Base-by-base conservation (phyloP, 2,329 filamentous ascomycete genomes). In the Paraconiothyrium sp. region DNA sequence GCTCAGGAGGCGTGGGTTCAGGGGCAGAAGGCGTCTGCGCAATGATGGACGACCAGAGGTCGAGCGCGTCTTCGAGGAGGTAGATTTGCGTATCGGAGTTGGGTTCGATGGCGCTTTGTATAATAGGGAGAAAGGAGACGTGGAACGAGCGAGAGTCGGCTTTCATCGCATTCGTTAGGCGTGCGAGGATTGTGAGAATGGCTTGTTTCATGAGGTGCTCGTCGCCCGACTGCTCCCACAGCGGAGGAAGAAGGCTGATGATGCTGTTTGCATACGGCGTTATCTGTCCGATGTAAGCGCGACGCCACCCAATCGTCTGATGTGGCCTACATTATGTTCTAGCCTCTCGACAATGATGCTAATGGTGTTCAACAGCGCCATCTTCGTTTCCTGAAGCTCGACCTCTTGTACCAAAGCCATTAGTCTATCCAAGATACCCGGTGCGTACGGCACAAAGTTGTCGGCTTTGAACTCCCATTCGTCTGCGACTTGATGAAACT, bases 171-270 rank as follows among this genome's bases (percentile, higher is more conserved):
- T 89, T 89, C n/a, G 97, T 92, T 14, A 99, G 84, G 2, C 93
- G 90, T 1, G 92, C 86, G 55, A 98, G 88, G 43, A 98, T 90
- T 2, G 91, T 92, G 60, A 98, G 86, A 56, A 98, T 93, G 1
- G 93, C 89, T 79, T 97, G 94, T 78, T 98, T 98, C 84, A 97
- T 91, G 77, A 98, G 88, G 79, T 93, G 92, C 72, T 95, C 92
- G 62, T 97, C 91, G 0, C 90, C 92, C 2, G 92, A 93, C 55
- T 90, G 88, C 62, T 92, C 89, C 95, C 95, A 99, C 0, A 98
- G 84, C 4, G 85, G 84, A 0, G 94, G 94, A 7, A 98, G 84
- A 13, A 93, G 86, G 1, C 87, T 84, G 78, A 99, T 90, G 62
- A 99, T 91, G 62, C 90, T 88, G 70, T 97, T 92, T 5, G 92